Evolutionary conservation across 2,329 filamentous ascomycete species (phyloP).

Genomic region (Aureobasidium namibiae): DNA sequence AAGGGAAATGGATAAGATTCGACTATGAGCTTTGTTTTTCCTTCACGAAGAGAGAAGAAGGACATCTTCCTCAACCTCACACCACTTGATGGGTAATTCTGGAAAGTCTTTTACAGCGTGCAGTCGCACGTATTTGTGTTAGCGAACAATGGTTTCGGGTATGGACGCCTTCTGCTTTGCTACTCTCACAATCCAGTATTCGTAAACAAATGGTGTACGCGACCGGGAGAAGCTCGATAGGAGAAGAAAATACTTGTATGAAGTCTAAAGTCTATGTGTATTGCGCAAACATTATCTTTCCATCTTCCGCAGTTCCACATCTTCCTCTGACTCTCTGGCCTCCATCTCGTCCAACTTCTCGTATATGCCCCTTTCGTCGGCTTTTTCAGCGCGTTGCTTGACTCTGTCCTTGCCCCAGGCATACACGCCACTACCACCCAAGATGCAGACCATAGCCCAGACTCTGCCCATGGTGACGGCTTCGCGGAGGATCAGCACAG

Average conservation of each 20-base stretch:
- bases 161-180: too few species aligned
- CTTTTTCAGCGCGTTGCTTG: background rate
- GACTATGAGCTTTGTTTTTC: too few species aligned
- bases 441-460: constrained; percentile 6
- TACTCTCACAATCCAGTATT: too few species aligned
- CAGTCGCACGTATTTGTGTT: too few species aligned
- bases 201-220: too few species aligned
- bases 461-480: constrained; percentile 1
- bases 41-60: too few species aligned
- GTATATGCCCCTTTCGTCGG: background rate
- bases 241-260: background rate
- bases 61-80: too few species aligned
- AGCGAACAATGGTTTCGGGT: too few species aligned
- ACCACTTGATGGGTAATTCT: too few species aligned
- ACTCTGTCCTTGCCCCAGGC: constrained; percentile 9
- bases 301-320: background rate
- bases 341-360: background rate
- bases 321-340: background rate
- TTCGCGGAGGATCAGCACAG: constrained; percentile 6
- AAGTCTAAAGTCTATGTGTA: background rate
- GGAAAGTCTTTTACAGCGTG: too few species aligned
- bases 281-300: background rate
- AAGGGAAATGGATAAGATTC: too few species aligned
- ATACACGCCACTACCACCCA: constrained; percentile 9
- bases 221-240: too few species aligned